These are phyloP conservation scores for Fraxinus latifolia DNA, from an alignment of 305 asterid species.

Conservation along the genomic window DNA sequence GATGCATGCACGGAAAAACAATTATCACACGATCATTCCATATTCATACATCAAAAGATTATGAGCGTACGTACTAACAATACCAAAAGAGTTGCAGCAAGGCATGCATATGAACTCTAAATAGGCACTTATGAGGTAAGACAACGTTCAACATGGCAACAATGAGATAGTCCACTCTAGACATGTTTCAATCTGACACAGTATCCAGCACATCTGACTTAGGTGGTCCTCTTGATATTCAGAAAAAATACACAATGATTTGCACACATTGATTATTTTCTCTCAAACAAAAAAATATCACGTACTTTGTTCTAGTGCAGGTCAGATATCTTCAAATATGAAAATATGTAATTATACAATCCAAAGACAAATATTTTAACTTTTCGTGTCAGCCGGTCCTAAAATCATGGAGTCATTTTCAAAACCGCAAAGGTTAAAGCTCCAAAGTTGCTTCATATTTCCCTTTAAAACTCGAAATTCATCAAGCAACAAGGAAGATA, in stretches of 20 bases:
- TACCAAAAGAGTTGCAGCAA: background rate
- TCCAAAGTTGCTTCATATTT: background rate
- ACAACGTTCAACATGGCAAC: background rate
- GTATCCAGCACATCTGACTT: background rate
- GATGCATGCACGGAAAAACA: background rate
- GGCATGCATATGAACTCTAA: background rate
- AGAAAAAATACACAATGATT: background rate
- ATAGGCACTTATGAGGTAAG: background rate
- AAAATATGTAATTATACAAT: background rate
- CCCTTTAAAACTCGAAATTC: background rate
- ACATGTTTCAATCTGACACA: background rate
- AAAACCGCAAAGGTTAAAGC: background rate
- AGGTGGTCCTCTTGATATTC: background rate
- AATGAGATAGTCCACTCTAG: background rate
- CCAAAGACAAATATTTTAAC: constrained; percentile 6
- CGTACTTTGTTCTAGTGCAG: background rate
- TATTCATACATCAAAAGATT: background rate
- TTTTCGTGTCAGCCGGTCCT: background rate
- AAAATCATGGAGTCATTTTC: background rate
- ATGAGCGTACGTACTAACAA: background rate
- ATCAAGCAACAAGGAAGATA: background rate
- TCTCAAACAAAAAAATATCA: background rate
- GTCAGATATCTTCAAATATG: background rate
- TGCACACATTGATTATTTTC: background rate
- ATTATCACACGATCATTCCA: background rate